These are phyloP conservation scores for Cocos nucifera DNA, from an alignment of 176 grass and related monocot genomes.

Conservation along the genomic window DNA sequence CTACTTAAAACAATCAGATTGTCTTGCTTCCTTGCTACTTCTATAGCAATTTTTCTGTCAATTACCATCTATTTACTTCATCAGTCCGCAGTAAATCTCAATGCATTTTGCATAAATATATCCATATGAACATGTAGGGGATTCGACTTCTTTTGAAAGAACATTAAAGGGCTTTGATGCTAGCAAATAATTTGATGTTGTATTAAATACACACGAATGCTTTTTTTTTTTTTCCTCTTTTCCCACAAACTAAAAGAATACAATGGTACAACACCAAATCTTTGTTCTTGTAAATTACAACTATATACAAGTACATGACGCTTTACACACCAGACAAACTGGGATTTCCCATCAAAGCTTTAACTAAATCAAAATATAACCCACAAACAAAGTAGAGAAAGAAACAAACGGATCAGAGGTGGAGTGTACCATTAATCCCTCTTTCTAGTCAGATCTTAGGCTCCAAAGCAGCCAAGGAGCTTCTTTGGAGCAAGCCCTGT, in stretches of 20 bases:
- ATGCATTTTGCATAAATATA: no score
- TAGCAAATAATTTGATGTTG: no score
- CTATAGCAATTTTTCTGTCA: no score
- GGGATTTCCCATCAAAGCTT: neutral
- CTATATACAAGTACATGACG: constrained; percentile 1
- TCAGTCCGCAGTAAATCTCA: no score
- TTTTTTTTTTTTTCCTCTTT: no score
- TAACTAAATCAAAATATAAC: constrained; percentile 1
- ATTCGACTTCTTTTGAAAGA: no score
- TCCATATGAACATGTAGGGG: no score
- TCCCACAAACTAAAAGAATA: neutral
- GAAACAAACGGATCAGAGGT: neutral
- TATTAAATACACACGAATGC: no score
- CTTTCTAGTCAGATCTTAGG: constrained; percentile 9
- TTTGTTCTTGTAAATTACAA: neutral
- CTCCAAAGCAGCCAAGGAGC: constrained; percentile 29
- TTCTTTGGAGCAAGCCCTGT: constrained; percentile 41
- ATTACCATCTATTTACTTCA: no score
- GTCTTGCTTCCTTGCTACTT: no score
- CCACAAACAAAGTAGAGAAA: neutral
- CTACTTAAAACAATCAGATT: no score
- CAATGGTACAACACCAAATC: neutral
- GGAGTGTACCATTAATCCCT: neutral
- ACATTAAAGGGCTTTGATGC: no score
- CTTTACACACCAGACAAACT: neutral